phyloP scores from a whole-genome alignment of 208 protist genomes.

The Trypanosoma caninum region DNA sequence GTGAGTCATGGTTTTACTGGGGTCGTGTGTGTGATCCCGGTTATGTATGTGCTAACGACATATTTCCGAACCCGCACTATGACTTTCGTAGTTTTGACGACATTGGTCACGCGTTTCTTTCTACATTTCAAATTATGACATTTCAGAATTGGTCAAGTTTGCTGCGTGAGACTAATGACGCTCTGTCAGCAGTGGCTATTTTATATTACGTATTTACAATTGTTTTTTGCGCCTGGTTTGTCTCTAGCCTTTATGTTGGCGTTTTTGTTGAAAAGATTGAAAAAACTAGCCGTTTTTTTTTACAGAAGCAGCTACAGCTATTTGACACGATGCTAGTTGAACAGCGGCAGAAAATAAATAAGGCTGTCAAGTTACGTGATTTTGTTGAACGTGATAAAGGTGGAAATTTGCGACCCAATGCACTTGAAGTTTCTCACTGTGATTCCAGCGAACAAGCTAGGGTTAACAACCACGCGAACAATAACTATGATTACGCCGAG shows the following conservation, averaged over 20 bases:
- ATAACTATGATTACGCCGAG: slow-evolving; percentile 1
- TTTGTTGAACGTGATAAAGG: slow-evolving; percentile 78
- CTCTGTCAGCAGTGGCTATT: slow-evolving; percentile 47
- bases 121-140: slow-evolving; percentile 87
- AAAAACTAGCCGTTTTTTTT: slow-evolving; percentile 66
- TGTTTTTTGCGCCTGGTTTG: slow-evolving; percentile 79
- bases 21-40: slow-evolving; percentile 50
- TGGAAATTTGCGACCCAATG: slow-evolving; percentile 29
- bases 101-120: slow-evolving; percentile 81
- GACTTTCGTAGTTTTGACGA: slow-evolving; percentile 91
- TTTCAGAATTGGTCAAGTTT: slow-evolving; percentile 89
- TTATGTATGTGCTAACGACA: slow-evolving; percentile 50
- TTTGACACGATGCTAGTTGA: slow-evolving; percentile 80
- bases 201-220: slow-evolving; percentile 87
- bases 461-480: neutral
- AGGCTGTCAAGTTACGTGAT: slow-evolving; percentile 57
- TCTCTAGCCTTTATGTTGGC: slow-evolving; percentile 86
- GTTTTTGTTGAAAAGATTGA: slow-evolving; percentile 90
- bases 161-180: slow-evolving; percentile 81
- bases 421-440: slow-evolving; percentile 6
- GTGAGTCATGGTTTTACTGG: slow-evolving; percentile 69
- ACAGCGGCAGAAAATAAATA: slow-evolving; percentile 63
- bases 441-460: neutral
- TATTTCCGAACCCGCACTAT: slow-evolving; percentile 77
- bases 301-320: slow-evolving; percentile 72